Base-by-base conservation (phyloP, 1,139 yeast genomes). In the Blastobotrys serpentis region DNA sequence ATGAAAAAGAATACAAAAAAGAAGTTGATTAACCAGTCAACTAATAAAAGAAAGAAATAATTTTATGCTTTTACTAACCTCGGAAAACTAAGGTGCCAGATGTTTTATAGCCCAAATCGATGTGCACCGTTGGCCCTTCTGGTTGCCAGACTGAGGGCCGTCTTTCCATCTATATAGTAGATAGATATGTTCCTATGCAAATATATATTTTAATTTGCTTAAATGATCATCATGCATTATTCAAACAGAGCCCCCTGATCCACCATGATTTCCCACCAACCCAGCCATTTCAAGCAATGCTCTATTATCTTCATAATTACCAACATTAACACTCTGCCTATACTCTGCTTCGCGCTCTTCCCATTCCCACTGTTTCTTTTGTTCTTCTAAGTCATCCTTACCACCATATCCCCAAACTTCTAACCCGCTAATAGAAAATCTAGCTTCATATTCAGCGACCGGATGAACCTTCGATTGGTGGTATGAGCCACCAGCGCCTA, bases 361-460 rank as follows among this genome's bases (percentile, higher is more conserved):
- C 96, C 96, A 88, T 60, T 84, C 90, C 94, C 96, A 85, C 54
- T 78, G 79, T 59, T 78, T 79, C 49, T 76, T 71, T 65, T 90
- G 97, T 52, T 84, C 90, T 23, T 78, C 84, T 44, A 88, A 69
- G 54, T 86, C 95, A 53, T 81, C 79, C 17, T 78, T 79, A 4
- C 86, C 79, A 0, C 97, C 97, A 49, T 88, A 76, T 0, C 98
- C 98, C 92, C 95, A 86, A 0, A 88, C 95, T 64, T 89, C 96
- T 18, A 90, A 70, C 56, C 85, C 90, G 2, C 82, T 79, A 7
- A 90, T 78, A 51, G 76, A 67, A 59, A 90, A 82, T 44, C 90
- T 71, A 54, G 84, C 82, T 62, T 90, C 97, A 61, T 73, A 86
- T 52, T 78, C 80, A 2, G 50, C 44, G 3, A 47, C 51, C n/a